phyloP scores from a whole-genome alignment of 192 early-diverging fungal species.

The Pilaira anomala region DNA sequence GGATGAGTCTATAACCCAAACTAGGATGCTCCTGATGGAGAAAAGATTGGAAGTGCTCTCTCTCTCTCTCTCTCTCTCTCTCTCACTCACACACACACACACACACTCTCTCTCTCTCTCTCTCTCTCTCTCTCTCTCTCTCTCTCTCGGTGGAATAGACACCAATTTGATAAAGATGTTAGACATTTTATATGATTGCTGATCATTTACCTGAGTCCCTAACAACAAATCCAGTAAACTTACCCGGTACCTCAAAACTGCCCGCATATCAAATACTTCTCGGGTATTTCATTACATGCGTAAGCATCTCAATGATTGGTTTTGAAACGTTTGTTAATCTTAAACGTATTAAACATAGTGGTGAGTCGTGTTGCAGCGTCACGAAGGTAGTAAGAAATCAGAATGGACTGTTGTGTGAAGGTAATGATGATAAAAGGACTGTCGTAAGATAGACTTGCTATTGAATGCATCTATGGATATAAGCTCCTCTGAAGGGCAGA shows the following conservation, averaged over 20 bases:
- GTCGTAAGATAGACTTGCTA: background rate
- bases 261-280: background rate
- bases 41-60: no score
- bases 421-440: background rate
- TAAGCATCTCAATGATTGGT: background rate
- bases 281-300: background rate
- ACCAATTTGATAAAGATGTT: conserved; percentile 1
- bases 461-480: background rate
- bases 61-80: no score
- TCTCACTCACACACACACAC: no score
- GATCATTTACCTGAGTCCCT: background rate
- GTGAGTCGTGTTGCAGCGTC: background rate
- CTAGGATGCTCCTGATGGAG: no score
- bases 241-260: background rate
- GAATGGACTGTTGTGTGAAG: background rate
- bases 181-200: background rate
- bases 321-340: background rate
- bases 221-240: background rate
- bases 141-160: no score
- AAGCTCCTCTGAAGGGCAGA: background rate
- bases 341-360: conserved; percentile 2
- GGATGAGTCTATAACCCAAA: no score
- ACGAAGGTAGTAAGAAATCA: background rate
- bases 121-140: no score
- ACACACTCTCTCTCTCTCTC: no score